Conservation (phyloP, 78 protist genomes). For the Monosiga brevicollis region DNA sequence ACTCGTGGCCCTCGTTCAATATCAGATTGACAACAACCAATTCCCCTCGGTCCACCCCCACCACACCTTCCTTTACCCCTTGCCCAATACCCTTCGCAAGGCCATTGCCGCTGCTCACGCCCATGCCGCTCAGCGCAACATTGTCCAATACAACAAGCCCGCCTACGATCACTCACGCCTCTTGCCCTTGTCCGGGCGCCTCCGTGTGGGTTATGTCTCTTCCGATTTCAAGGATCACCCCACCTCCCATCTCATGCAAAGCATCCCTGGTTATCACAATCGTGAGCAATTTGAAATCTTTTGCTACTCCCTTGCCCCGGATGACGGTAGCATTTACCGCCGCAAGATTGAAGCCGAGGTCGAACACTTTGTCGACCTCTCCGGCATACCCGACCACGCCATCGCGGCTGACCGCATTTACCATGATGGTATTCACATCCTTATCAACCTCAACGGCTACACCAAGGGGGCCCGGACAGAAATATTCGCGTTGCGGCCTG, state of each 20-base stretch:
- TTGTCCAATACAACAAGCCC: background rate
- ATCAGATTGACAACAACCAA: background rate
- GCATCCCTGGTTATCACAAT: background rate
- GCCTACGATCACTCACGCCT: background rate
- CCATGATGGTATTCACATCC: constrained; percentile 21
- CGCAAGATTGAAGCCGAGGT: background rate
- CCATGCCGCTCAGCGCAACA: background rate
- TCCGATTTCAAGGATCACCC: background rate
- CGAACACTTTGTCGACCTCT: constrained; percentile 14
- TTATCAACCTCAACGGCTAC: constrained; percentile 48
- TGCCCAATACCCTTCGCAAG: background rate
- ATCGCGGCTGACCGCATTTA: constrained; percentile 1
- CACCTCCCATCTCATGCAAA: background rate
- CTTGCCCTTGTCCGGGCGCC: background rate
- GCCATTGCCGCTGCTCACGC: background rate
- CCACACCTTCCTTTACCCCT: background rate
- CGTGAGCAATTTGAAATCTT: background rate
- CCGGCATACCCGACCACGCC: background rate
- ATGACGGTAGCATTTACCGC: background rate
- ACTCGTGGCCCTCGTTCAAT: background rate
- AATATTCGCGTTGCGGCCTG: constrained; percentile 36
- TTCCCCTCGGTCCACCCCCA: constrained; percentile 13
- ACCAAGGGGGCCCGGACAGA: constrained; percentile 25
- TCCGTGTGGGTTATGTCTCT: background rate
- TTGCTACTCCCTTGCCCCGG: background rate